Conservation (phyloP, 768 basidiomycete species). For the Auricularia heimuer region DNA sequence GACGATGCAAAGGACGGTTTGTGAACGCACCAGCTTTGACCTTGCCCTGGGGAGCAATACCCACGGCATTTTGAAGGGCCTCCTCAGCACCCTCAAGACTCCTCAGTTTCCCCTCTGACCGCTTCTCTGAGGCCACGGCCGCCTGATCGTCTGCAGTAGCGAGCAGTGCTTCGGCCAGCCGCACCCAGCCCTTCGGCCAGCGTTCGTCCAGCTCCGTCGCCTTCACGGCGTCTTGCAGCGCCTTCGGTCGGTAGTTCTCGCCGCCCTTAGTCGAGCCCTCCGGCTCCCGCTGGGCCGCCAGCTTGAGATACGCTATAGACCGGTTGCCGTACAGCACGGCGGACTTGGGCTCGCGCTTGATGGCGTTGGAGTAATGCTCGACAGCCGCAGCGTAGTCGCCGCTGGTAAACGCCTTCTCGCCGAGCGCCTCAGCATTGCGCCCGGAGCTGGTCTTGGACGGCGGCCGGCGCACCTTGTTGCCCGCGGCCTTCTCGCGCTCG, state of each 20-base stretch:
- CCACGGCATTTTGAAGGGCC: background rate
- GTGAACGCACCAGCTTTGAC: background rate
- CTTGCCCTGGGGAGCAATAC: background rate
- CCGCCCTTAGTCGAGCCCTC: background rate
- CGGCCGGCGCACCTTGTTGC: background rate
- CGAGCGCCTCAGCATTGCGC: background rate
- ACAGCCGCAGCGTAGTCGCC: background rate
- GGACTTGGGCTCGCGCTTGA: background rate
- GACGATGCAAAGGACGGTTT: too few relatives aligned
- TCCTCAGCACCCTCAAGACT: background rate
- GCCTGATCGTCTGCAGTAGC: background rate
- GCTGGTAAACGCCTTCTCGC: background rate
- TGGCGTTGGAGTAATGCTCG: background rate
- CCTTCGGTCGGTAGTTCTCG: background rate
- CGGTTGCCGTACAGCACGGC: slow-evolving; percentile 1
- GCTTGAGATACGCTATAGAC: background rate
- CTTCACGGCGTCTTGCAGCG: background rate
- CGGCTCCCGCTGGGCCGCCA: background rate
- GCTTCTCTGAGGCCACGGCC: background rate
- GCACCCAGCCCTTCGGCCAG: background rate
- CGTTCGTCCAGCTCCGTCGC: background rate
- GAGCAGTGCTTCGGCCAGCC: background rate
- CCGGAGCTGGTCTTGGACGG: background rate
- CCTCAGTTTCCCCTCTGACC: background rate
- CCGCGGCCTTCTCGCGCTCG: background rate